Conservation (phyloP, 2,329 filamentous ascomycete genomes). For the Botryotinia globosa region DNA sequence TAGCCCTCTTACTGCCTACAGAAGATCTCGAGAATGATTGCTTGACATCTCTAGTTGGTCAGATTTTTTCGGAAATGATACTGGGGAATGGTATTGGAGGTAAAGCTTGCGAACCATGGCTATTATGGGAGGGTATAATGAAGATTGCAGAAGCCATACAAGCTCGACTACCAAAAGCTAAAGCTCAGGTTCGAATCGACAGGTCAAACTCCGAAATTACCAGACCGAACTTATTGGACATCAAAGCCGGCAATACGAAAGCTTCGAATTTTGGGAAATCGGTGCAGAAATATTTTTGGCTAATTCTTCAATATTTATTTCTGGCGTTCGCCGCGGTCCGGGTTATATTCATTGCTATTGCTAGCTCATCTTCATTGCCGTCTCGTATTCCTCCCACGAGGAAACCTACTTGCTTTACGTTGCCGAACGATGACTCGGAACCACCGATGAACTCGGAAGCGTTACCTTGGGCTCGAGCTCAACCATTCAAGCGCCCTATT, state of each 20-base stretch:
- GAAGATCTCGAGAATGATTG: constrained; percentile 89
- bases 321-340: constrained; percentile 59
- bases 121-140: constrained; percentile 80
- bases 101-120: constrained; percentile 81
- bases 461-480: constrained; percentile 22
- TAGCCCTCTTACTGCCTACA: constrained; percentile 83
- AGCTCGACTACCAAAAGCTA: constrained; percentile 38
- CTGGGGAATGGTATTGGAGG: constrained; percentile 77
- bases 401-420: constrained; percentile 28
- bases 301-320: constrained; percentile 50
- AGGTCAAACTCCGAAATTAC: constrained; percentile 38
- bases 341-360: constrained; percentile 61
- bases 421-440: constrained; percentile 32
- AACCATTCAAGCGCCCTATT: constrained; percentile 44
- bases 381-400: constrained; percentile 44
- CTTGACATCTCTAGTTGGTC: constrained; percentile 76
- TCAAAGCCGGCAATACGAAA: constrained; percentile 25
- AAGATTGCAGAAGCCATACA: constrained; percentile 59
- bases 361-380: constrained; percentile 66
- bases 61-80: constrained; percentile 88
- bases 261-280: constrained; percentile 27
- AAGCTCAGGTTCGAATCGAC: constrained; percentile 34
- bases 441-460: constrained; percentile 24
- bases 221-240: constrained; percentile 18
- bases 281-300: constrained; percentile 47